Conservation (phyloP, 306 rosid species). For the Oxytropis ochrocephala region DNA sequence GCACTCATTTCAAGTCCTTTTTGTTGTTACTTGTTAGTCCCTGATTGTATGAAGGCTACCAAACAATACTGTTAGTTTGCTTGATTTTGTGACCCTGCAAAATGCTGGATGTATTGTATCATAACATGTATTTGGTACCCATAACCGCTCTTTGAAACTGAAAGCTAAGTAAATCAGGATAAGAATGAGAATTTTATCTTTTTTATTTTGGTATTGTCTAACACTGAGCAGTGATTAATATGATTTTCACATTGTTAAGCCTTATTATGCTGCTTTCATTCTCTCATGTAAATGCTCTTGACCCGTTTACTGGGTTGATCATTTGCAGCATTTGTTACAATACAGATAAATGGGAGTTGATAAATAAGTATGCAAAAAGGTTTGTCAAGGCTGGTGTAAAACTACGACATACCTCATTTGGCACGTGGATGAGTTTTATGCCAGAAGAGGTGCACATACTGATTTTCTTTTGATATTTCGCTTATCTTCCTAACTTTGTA, state of each 20-base stretch:
- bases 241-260: background rate
- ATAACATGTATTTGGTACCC: background rate
- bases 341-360: constrained; percentile 60
- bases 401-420: constrained; percentile 64
- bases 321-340: constrained; percentile 79
- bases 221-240: background rate
- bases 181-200: background rate
- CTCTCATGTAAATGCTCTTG: constrained; percentile 19
- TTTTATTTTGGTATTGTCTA: constrained; percentile 11
- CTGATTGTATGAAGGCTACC: background rate
- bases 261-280: background rate
- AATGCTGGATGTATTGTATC: background rate
- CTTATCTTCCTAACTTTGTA: background rate
- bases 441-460: constrained; percentile 48
- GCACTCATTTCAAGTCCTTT: background rate
- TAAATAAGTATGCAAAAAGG: constrained; percentile 60
- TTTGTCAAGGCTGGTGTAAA: constrained; percentile 73
- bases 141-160: background rate
- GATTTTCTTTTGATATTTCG: constrained; percentile 1
- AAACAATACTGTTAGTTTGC: background rate
- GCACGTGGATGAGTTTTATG: constrained; percentile 66
- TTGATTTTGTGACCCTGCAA: background rate
- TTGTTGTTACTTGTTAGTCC: background rate
- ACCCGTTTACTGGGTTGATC: constrained; percentile 18
- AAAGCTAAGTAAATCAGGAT: background rate